phyloP scores from a whole-genome alignment of 768 basidiomycete species.

The Sutorius australiensis region DNA sequence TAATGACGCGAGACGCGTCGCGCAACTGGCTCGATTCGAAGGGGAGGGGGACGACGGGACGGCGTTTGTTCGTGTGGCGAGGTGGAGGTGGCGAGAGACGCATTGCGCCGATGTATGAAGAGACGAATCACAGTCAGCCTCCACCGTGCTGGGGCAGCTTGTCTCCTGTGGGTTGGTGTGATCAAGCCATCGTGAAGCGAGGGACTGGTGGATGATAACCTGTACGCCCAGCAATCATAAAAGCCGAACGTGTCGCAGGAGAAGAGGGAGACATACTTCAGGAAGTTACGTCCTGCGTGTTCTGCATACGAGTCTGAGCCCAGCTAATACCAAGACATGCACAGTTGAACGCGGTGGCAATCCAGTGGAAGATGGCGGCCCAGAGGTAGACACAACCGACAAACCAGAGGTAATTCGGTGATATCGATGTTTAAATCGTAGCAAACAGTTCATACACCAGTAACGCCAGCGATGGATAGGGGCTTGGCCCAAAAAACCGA shows the following conservation, averaged over 20 bases:
- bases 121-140: no score
- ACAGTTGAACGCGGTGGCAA: conserved; percentile 79
- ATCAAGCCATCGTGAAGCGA: no score
- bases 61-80: no score
- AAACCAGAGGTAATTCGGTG: conserved; percentile 79
- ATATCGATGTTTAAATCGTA: neutral
- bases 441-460: conserved; percentile 42
- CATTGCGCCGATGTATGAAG: no score
- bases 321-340: conserved; percentile 16
- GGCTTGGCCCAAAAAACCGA: conserved; percentile 89
- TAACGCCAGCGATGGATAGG: conserved; percentile 88
- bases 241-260: conserved; percentile 92
- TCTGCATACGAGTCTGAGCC: neutral
- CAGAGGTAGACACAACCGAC: conserved; percentile 92
- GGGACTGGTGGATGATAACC: conserved; percentile 66
- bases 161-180: no score
- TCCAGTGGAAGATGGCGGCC: conserved; percentile 84
- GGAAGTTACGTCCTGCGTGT: conserved; percentile 67
- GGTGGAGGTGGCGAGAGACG: no score
- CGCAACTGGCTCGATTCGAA: no score
- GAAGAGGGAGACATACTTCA: conserved; percentile 85
- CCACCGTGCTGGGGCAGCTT: no score
- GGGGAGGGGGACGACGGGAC: no score
- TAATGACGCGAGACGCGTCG: no score
- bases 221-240: conserved; percentile 92